A percentile compares a stretch with the other conserved stretches of the same genome.
phyloP scores from a whole-genome alignment of 2,329 filamentous ascomycete species.

The Apiospora hydei region DNA sequence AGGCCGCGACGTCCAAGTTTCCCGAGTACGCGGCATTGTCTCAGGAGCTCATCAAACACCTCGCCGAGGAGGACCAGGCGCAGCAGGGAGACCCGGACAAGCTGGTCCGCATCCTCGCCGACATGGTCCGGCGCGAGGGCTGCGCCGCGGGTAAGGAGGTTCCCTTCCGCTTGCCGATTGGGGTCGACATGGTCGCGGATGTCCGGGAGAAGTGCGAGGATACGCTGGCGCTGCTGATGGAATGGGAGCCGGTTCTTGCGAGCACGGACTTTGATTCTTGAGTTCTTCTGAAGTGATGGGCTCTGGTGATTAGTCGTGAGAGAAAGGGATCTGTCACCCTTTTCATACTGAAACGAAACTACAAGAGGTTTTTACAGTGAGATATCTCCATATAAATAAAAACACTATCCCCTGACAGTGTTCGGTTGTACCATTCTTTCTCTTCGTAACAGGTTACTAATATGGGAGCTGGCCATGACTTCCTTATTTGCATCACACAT shows the following conservation, averaged over 20 bases:
- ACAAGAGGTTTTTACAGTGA: too few relatives aligned
- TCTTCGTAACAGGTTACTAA: too few relatives aligned
- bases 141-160: conserved; percentile 29
- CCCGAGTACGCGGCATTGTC: conserved; percentile 28
- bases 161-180: conserved; percentile 31
- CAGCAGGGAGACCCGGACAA: conserved; percentile 32
- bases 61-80: conserved; percentile 28
- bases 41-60: conserved; percentile 8
- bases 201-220: conserved; percentile 32
- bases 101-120: not conserved
- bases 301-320: too few relatives aligned
- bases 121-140: conserved; percentile 29
- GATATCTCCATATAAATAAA: too few relatives aligned
- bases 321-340: too few relatives aligned
- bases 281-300: not conserved
- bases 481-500: not conserved
- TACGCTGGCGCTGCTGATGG: conserved; percentile 27
- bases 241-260: conserved; percentile 30
- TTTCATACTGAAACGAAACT: too few relatives aligned
- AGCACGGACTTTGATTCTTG: conserved; percentile 29
- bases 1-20: conserved; percentile 22
- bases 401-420: too few relatives aligned
- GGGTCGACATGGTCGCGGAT: conserved; percentile 27
- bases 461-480: not conserved
- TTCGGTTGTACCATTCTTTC: too few relatives aligned